Evolutionary conservation across 495 filamentous ascomycete species (phyloP), one percentile per base, ranked within the genome.

Genomic region (Xylaria castorea): DNA sequence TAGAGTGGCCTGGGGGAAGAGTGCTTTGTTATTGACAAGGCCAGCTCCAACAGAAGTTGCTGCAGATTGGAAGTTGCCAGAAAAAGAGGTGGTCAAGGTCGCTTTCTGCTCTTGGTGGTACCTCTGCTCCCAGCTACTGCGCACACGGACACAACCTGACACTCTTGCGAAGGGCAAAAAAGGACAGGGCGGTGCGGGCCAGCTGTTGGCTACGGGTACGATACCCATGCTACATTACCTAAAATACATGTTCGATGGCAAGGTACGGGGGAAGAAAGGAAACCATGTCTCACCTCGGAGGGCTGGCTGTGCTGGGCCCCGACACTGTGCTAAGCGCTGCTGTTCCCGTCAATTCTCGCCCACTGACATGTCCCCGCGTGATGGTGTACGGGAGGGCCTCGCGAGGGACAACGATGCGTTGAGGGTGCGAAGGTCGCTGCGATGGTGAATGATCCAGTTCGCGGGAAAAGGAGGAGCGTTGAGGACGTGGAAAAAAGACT

Each of bases 151-250:
- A 60, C 53, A 66, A 27, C 50, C 70, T 72, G 70, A 72, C 70
- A 65, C 70, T 72, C 51, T 36, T 66, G 51, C 51, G 34, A 63
- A 67, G 48, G 53, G 60, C 51, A 77, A 77, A 77, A 78, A 74
- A 75, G 77, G 73, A 70, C 74, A 80, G 78, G 78, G 78, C 78
- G 75, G 76, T 80, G 78, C 78, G 78, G 78, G 77, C 76, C 75
- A 78, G 73, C 75, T 71, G 78, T 73, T 80, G 76, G 78, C 70
- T 73, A 76, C 75, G 69, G 71, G 53, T 50, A 53, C 62, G 63
- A 77, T 75, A 74, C 73, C 75, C 72, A 78, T 80, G 78, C 72
- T 68, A 80, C 58, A 51, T 50, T 67, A 67, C 75, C 74, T 74
- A 75, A 79, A 79, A 79, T 80, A 78, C 77, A 71, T 70, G n/a